A percentile compares a stretch with the other conserved stretches of the same genome.
These are phyloP conservation scores for Colletotrichum tropicicola DNA, from an alignment of 2,329 filamentous ascomycete species.

Conservation along the genomic window DNA sequence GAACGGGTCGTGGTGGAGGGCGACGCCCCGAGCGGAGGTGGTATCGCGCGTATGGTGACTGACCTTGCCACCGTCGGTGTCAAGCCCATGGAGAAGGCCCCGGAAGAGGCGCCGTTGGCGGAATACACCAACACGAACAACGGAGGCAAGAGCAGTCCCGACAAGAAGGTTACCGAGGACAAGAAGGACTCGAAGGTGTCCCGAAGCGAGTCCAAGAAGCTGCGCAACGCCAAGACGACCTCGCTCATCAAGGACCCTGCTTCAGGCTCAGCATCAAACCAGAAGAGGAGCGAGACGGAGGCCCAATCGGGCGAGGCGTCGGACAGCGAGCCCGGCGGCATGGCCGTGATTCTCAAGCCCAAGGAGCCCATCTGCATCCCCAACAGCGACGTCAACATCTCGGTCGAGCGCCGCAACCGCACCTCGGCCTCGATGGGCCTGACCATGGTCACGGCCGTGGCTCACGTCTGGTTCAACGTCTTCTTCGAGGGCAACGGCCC, in stretches of 20 bases:
- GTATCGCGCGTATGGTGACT: conserved; percentile 60
- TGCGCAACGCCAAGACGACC: conserved; percentile 38
- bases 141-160: conserved; percentile 9
- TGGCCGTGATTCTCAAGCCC: conserved; percentile 82
- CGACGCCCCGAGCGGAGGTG: conserved; percentile 57
- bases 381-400: conserved; percentile 88
- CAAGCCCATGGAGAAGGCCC: conserved; percentile 43
- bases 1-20: conserved; percentile 78
- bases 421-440: conserved; percentile 79
- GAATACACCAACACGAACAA: conserved; percentile 37
- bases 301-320: background rate
- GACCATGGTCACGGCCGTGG: conserved; percentile 91
- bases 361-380: conserved; percentile 73
- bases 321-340: conserved; percentile 64
- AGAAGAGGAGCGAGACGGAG: conserved; percentile 21
- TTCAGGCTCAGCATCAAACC: background rate
- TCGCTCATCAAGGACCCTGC: conserved; percentile 40
- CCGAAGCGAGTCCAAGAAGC: conserved; percentile 31
- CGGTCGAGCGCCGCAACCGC: conserved; percentile 86
- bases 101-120: conserved; percentile 44
- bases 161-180: conserved; percentile 17
- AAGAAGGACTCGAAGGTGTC: conserved; percentile 14
- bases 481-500: conserved; percentile 88
- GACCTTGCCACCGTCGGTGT: conserved; percentile 57
- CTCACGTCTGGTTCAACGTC: conserved; percentile 96